Percentiles rank a stretch among this genome's conserved stretches.
Evolutionary conservation across 1,284 basidiomycete species (phyloP).

Genomic region (Cerioporus squamosus): DNA sequence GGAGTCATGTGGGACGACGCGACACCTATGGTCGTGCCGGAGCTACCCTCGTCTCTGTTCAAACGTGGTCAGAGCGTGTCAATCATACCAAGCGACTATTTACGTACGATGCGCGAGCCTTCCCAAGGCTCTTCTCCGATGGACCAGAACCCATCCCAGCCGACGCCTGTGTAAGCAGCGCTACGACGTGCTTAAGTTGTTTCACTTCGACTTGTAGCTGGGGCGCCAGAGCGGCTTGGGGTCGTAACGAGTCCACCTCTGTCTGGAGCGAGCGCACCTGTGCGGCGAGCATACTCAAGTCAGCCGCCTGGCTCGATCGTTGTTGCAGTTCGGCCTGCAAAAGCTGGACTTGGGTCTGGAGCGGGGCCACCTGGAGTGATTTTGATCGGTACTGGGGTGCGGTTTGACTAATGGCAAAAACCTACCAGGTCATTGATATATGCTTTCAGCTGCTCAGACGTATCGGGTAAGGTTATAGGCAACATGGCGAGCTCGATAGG

Average conservation of each 20-base stretch:
- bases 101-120: conserved; percentile 28
- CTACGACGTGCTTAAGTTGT: conserved; percentile 24
- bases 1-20: not conserved
- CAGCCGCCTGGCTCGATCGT: conserved; percentile 38
- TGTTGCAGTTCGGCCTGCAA: conserved; percentile 37
- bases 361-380: conserved; percentile 51
- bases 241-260: conserved; percentile 29
- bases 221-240: conserved; percentile 17
- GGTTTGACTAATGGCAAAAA: not conserved
- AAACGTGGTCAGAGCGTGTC: not conserved
- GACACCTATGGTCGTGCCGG: conserved; percentile 5
- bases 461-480: not conserved
- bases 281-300: conserved; percentile 31
- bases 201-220: conserved; percentile 29
- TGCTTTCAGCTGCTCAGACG: conserved; percentile 12
- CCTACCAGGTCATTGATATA: conserved; percentile 20
- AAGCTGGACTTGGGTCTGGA: conserved; percentile 52
- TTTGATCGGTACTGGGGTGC: not conserved
- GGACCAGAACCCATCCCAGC: not conserved
- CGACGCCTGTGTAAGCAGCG: conserved; percentile 2
- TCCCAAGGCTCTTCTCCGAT: conserved; percentile 27
- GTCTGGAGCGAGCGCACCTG: conserved; percentile 21
- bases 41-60: conserved; percentile 12
- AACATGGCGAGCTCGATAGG: not conserved
- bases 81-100: not conserved